Percentiles rank a stretch among this genome's conserved stretches.
These are phyloP conservation scores for Pichia kudriavzevii DNA, from an alignment of 1,139 yeast genomes.

Conservation along the genomic window DNA sequence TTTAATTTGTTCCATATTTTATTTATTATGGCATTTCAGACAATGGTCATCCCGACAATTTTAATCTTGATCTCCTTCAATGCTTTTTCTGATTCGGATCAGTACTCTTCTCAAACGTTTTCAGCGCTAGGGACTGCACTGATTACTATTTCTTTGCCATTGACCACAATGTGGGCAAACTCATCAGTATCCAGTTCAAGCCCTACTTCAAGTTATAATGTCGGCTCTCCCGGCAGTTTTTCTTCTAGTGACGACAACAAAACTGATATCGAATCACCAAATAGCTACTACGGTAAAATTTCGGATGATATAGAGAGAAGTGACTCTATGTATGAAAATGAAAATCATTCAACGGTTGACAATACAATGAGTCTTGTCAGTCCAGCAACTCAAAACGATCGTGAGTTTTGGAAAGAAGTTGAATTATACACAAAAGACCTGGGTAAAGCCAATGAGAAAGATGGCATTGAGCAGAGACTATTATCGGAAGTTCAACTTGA, in stretches of 20 bases:
- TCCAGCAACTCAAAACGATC: constrained; percentile 8
- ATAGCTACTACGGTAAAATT: constrained; percentile 6
- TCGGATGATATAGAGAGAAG: constrained; percentile 5
- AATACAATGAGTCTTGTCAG: constrained; percentile 6
- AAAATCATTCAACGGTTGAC: constrained; percentile 2
- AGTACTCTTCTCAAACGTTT: constrained; percentile 19
- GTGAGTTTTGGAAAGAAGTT: constrained; percentile 26
- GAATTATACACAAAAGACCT: constrained; percentile 24
- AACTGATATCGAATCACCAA: constrained; percentile 12
- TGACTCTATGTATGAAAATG: constrained; percentile 2
- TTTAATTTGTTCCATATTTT: constrained; percentile 77
- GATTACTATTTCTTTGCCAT: constrained; percentile 60
- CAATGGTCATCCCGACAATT: constrained; percentile 70
- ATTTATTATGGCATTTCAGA: constrained; percentile 74
- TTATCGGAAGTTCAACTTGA: too few species aligned
- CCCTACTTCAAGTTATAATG: constrained; percentile 21
- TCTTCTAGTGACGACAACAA: constrained; percentile 15
- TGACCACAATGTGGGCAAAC: constrained; percentile 81
- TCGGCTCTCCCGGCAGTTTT: constrained; percentile 7
- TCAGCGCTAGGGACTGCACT: constrained; percentile 26
- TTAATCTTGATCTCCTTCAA: constrained; percentile 30
- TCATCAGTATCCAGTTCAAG: constrained; percentile 21
- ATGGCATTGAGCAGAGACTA: too few species aligned
- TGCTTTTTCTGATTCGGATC: constrained; percentile 11
- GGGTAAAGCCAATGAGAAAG: too few species aligned